These are phyloP conservation scores for Populus deltoides DNA, from an alignment of 345 rosid genomes.

Conservation along the genomic window DNA sequence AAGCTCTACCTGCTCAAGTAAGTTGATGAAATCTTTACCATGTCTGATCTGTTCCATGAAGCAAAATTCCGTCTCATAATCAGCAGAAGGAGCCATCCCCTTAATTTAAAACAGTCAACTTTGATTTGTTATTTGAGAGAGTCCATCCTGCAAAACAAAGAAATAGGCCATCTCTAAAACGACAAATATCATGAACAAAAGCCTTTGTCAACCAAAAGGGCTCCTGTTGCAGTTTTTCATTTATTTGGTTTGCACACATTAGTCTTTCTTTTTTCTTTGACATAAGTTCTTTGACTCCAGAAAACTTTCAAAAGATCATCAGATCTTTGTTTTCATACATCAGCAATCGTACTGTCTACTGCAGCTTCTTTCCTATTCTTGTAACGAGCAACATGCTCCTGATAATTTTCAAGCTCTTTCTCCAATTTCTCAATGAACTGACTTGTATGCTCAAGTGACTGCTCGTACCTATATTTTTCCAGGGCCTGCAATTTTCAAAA, in stretches of 20 bases:
- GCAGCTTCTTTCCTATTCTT: constrained; percentile 42
- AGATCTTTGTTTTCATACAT: background rate
- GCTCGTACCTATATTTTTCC: constrained; percentile 74
- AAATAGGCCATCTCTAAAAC: background rate
- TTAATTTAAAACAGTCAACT: background rate
- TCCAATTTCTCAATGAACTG: constrained; percentile 87
- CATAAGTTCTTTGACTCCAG: background rate
- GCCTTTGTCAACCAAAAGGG: background rate
- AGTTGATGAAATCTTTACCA: background rate
- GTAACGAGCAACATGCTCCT: constrained; percentile 50
- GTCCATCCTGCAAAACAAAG: background rate
- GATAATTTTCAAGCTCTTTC: constrained; percentile 78
- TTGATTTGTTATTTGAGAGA: background rate
- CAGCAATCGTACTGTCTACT: background rate
- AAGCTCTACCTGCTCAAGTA: no score
- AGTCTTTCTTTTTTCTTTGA: background rate
- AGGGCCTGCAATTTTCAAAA: constrained; percentile 50
- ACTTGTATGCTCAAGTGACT: constrained; percentile 92
- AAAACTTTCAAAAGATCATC: background rate
- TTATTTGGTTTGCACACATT: background rate
- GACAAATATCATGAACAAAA: background rate
- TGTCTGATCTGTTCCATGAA: background rate
- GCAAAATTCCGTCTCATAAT: no score
- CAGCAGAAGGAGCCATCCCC: background rate
- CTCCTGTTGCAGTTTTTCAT: background rate